A percentile compares a stretch with the other conserved stretches of the same genome.
phyloP scores from a whole-genome alignment of 306 rosid genomes.

The Oxytropis ochrocephala region DNA sequence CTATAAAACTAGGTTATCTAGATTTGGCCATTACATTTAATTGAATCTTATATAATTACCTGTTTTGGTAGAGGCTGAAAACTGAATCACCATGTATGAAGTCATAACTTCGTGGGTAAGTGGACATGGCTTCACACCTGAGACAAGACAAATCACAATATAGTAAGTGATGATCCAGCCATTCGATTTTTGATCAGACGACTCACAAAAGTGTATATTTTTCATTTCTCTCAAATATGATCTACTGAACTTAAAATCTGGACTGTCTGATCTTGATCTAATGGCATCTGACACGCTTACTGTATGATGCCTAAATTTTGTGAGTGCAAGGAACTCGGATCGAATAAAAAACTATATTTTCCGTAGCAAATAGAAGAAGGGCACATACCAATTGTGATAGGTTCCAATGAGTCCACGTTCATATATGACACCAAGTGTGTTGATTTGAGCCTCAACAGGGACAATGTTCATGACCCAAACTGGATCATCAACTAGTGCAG shows the following conservation, averaged over 20 bases:
- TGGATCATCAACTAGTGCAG: constrained; percentile 68
- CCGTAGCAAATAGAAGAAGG: background rate
- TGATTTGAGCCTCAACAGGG: constrained; percentile 67
- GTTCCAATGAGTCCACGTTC: constrained; percentile 94
- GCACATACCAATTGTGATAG: constrained; percentile 76
- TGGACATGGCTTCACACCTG: constrained; percentile 98
- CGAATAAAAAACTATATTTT: background rate
- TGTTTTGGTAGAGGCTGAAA: constrained; percentile 65
- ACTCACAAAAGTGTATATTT: no score
- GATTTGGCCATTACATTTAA: background rate
- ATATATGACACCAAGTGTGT: constrained; percentile 78
- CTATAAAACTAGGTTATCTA: background rate
- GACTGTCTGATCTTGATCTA: no score
- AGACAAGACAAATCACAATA: background rate
- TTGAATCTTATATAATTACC: constrained; percentile 30
- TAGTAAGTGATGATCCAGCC: background rate
- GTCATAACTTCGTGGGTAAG: constrained; percentile 90
- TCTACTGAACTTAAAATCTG: no score
- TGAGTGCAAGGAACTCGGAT: no score
- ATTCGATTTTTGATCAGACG: no score
- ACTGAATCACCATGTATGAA: constrained; percentile 85
- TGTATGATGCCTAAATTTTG: no score
- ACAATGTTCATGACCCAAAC: constrained; percentile 90
- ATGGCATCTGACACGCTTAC: background rate
- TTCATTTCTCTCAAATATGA: no score